Evolutionary conservation across 2,329 filamentous ascomycete species (phyloP), one percentile per base, ranked within the genome.

Genomic region (Malbranchea zuffiana): DNA sequence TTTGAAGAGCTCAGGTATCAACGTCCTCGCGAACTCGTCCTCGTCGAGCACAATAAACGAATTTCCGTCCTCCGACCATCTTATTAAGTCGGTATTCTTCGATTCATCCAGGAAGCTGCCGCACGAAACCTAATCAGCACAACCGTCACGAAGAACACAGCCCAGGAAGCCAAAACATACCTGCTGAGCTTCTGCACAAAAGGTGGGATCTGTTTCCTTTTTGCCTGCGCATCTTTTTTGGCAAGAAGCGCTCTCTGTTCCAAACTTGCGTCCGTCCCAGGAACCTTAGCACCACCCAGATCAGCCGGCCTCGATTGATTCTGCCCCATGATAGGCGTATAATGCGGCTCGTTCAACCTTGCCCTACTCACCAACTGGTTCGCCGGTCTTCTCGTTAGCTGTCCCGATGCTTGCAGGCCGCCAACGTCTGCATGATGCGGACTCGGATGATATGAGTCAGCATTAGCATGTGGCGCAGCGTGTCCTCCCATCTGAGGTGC

Each of bases 171-270:
- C 13, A 8, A 21, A 31, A 53, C 74, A 64, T 67, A 92, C 88
- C 88, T 96, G 76, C 86, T 93, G 38, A 98, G 65, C 57, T 98
- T 98, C 60, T 95, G 87, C 28, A 98, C 87, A 66, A 98, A 98
- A 0, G 90, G 88, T 1, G 90, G 88, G 7, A 98, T 96, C 53
- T 92, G 83, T 61, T 96, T 96, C 51, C 87, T 72, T 61, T 94
- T 96, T 11, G 80, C 73, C 56, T 87, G 82, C 0, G 87, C 80
- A 41, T 96, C 90, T 54, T 80, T 76, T 66, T 92, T 94, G 6
- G 86, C 86, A 44, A 81, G 67, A 46, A 80, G 71, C 15, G 86
- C 87, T 60, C 78, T 78, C 55, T 81, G 76, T 54, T 93, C 85
- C 43, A 95, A 63, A 37, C 82, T 69, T 44, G 87, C 81, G 42